These are phyloP conservation scores for Pyronema domesticum DNA, from an alignment of 495 filamentous ascomycete species.

Conservation along the genomic window DNA sequence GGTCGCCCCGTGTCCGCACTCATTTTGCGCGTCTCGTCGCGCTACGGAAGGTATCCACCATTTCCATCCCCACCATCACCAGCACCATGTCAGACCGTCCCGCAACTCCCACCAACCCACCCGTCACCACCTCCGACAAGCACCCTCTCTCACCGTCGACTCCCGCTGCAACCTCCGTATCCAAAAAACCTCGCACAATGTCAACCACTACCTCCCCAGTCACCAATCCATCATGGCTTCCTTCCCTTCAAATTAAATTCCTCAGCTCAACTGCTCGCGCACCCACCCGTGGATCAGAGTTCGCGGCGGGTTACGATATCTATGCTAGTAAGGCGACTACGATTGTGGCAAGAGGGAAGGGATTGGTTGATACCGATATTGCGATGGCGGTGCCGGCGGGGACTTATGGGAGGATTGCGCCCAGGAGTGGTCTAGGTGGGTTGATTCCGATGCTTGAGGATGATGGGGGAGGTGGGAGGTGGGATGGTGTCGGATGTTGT, in stretches of 20 bases:
- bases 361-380: conserved; percentile 74
- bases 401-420: conserved; percentile 84
- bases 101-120: background rate
- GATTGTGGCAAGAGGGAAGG: conserved; percentile 69
- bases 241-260: conserved; percentile 68
- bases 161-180: background rate
- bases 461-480: background rate
- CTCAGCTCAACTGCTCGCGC: conserved; percentile 51
- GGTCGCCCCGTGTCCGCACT: too few species aligned
- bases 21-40: too few species aligned
- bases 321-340: conserved; percentile 52
- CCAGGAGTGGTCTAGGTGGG: conserved; percentile 55
- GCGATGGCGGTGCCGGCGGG: conserved; percentile 71
- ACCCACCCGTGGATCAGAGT: conserved; percentile 74
- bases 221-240: conserved; percentile 15
- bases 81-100: background rate
- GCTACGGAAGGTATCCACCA: background rate
- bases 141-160: background rate
- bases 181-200: background rate
- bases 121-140: background rate
- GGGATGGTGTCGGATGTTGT: too few species aligned
- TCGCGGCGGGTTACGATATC: conserved; percentile 85
- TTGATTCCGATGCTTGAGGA: too few species aligned
- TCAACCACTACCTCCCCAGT: background rate
- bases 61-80: background rate